Base-by-base conservation (phyloP, 106 monocot genomes). In the Dendrobium nobile region DNA sequence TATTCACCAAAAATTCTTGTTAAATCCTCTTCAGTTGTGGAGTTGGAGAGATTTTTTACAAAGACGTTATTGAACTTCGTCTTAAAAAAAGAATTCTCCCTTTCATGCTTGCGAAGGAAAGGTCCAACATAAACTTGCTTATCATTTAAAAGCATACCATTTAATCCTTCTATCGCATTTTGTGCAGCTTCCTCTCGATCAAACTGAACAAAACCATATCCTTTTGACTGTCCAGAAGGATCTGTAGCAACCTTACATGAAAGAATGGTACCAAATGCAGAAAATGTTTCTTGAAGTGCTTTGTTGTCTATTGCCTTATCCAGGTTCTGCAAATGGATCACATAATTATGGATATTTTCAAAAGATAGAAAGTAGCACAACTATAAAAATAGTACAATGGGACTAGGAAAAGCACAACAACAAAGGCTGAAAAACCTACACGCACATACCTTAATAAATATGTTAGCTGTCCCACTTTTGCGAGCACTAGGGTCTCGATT, bases 71-170 rank as follows among this genome's bases (percentile, higher is more conserved):
- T 81, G 67, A 85, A 87, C 54, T 78, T 85, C 19, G 77, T 41
- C 65, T 76, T 85, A 80, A 47, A 75, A 8, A 41, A 77, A 75
- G 86, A 13, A 70, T 84, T 91, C 0, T 91, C 88, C 72, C 90
- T 91, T 41, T 91, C 90, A 54, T 91, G 91, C 79, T 86, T 91
- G 26, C 91, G 86, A 13, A 91, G 70, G 80, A 91, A 91, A 41
- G 88, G 90, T 11, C 90, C 90, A 79, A 90, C 88, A 84, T 72
- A 90, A 54, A 90, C 90, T 65, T 83, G 83, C n/a, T 86, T 90
- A 41, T 88, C 90, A 86, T 90, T 90, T 47, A 90, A 77, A 79
- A 84, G 85, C 90, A 90, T 90, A 77, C 88, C 90, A 86, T 90
- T 90, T 24, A 90, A 73, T 77, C 88, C 82, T 2, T 80, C 82